Conservation (phyloP, 345 rosid genomes). For the Anastatica hierochuntica region DNA sequence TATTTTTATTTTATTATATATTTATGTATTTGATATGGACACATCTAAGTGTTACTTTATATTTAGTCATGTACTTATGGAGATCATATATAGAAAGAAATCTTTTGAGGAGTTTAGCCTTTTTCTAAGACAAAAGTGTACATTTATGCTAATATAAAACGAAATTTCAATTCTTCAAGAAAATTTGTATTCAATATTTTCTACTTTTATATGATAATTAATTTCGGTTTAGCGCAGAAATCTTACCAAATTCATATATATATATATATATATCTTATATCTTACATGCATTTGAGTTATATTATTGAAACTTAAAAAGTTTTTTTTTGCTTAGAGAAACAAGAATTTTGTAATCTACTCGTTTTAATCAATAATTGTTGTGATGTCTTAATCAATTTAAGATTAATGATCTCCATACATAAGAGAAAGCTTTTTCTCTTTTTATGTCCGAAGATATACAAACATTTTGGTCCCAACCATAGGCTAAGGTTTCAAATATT, state of each 20-base stretch:
- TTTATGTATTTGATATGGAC: not conserved
- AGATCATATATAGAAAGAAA: slow-evolving; percentile 17
- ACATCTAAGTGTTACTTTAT: slow-evolving; percentile 11
- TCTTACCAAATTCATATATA: slow-evolving; percentile 17
- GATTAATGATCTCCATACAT: slow-evolving; percentile 11
- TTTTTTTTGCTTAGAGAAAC: slow-evolving; percentile 14
- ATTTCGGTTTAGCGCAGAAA: not conserved
- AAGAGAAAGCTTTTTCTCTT: not conserved
- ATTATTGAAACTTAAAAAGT: slow-evolving; percentile 6
- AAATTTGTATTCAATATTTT: not conserved
- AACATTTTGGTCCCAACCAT: slow-evolving; percentile 24
- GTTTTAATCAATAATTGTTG: slow-evolving; percentile 16
- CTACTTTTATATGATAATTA: not conserved
- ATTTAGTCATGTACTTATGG: slow-evolving; percentile 9
- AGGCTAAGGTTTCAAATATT: not conserved
- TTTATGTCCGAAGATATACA: slow-evolving; percentile 18
- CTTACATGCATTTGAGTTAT: slow-evolving; percentile 2
- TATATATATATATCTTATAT: not conserved
- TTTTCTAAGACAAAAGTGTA: slow-evolving; percentile 12
- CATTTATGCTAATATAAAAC: not conserved
- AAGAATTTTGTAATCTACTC: no score
- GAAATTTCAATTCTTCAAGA: not conserved
- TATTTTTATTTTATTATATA: not conserved
- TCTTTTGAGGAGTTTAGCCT: slow-evolving; percentile 16
- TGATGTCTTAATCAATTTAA: slow-evolving; percentile 21